Base-by-base conservation (phyloP, 1,139 yeast species). In the Zygosaccharomyces pseudobailii region DNA sequence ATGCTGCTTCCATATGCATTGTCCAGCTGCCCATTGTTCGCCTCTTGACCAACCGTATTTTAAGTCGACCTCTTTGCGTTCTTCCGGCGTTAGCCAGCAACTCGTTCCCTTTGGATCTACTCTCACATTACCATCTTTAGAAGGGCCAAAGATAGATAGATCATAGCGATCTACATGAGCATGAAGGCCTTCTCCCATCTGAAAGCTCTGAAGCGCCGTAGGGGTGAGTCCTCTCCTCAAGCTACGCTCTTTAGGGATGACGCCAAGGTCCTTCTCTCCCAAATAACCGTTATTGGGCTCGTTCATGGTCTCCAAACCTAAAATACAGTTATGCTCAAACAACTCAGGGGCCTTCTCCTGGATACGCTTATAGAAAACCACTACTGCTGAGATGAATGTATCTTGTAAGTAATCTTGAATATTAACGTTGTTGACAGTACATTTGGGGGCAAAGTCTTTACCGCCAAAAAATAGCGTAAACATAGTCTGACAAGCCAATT, bases 391-490 rank as follows among this genome's bases (percentile, higher is more conserved):
- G 24, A 83, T 68, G 61, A 76, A 88, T 60, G 80, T 85, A 30
- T 69, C 62, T 57, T 88, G 95, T 40, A 90, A 70, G 58, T 76
- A 90, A 43, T 81, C 82, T 63, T 90, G 96, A 52, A 92, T 84
- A 59, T 87, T 87, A 21, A 71, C 71, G 10, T 82, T 90, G 61
- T 89, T 76, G 28, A 90, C 73, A 5, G 71, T 68, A 51, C 92
- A 80, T 45, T 83, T 75, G 1, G 89, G 97, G 51, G 75, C 90
- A 74, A 72, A 83, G 67, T 57, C 72, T 61, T 55, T 72, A 3
- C 97, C 97, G 1, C 86, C 84, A 66, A 86, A 89, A 62, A 90
- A 90, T 55, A 87, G 64, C 0, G 96, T 86, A 64, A 88, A 88
- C 92, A 90, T 87, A 5, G 86, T 82, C 53, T 82, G 78, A 21